Evolutionary conservation across 108 stramenopile genomes (phyloP), one percentile per base, ranked within the genome.

Genomic region (Fragilaria radians): DNA sequence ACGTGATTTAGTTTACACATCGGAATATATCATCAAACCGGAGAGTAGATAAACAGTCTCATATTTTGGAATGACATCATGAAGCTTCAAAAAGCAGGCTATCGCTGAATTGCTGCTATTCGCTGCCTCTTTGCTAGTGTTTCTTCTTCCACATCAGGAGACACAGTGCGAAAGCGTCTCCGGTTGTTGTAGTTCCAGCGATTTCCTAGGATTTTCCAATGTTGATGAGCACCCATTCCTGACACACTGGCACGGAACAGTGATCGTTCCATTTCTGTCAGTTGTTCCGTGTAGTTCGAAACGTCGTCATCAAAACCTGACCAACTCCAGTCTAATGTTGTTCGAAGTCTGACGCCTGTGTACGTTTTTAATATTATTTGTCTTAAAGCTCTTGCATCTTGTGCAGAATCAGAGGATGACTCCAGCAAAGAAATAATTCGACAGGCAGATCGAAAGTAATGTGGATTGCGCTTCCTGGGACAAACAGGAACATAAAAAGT

Each of bases 291-390:
- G 59, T 74, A 75, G 4, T 21, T 34, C 18, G 49, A 47, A 4
- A 59, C 28, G 9, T 72, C 81, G 63, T 82, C 81, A 73, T 82
- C 81, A 51, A 63, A 63, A n/a, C 76, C 46, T 11, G 81, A 62
- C 36, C 36, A 42, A 42, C 36, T 42, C 79, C 79, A 80, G 32
- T 82, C 77, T 21, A 82, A 67, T 19, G 71, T 82, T 27, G 70
- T 63, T 5, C 71, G 48, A n/a, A 82, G 34, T 0, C 81, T 61
- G 18, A 64, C 67, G 34, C 81, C 81, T 28, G 77, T 71, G 61
- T 76, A 76, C 3, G 81, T 62, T 21, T 62, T 54, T 11, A 74
- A 26, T 4, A 52, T 27, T 1, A 26, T 23, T 3, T 17, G 22
- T 23, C 52, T 1, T 2, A 52, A 27, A 3, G 52, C 52, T 11